These are phyloP conservation scores for Camelina hispida DNA, from an alignment of 345 rosid species.

Conservation along the genomic window DNA sequence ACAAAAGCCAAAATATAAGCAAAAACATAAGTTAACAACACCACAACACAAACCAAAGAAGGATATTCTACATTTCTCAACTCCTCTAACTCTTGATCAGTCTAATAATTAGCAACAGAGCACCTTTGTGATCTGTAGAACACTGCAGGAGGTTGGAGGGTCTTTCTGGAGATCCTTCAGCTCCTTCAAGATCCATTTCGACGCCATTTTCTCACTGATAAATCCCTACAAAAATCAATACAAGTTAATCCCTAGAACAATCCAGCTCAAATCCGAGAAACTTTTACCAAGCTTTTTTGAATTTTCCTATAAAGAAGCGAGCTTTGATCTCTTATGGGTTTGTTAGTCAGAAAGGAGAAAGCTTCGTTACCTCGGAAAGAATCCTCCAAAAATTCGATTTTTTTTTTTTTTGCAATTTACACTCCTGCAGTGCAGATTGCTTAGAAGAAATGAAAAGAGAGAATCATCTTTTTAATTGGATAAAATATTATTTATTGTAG, in stretches of 20 bases:
- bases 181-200: conserved; percentile 66
- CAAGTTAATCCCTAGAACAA: conserved; percentile 23
- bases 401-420: conserved; percentile 17
- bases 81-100: not conserved
- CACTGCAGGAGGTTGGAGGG: conserved; percentile 67
- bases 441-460: not conserved
- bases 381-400: conserved; percentile 19
- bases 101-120: not conserved
- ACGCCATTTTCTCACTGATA: conserved; percentile 52
- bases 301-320: not conserved
- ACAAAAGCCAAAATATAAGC: not conserved
- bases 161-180: conserved; percentile 69
- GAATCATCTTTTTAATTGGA: not conserved
- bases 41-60: not conserved
- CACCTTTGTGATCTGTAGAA: not conserved
- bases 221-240: not conserved
- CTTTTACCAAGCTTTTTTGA: not conserved
- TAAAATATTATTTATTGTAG: not conserved
- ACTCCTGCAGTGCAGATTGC: conserved; percentile 30
- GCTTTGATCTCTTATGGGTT: not conserved
- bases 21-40: not conserved
- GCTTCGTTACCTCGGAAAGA: conserved; percentile 15
- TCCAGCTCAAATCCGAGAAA: conserved; percentile 4
- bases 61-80: not conserved
- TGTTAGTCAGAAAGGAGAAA: not conserved